Percentiles rank a stretch among this genome's conserved stretches.
Conservation (phyloP, 345 rosid species). For the Ceriops decandra region DNA sequence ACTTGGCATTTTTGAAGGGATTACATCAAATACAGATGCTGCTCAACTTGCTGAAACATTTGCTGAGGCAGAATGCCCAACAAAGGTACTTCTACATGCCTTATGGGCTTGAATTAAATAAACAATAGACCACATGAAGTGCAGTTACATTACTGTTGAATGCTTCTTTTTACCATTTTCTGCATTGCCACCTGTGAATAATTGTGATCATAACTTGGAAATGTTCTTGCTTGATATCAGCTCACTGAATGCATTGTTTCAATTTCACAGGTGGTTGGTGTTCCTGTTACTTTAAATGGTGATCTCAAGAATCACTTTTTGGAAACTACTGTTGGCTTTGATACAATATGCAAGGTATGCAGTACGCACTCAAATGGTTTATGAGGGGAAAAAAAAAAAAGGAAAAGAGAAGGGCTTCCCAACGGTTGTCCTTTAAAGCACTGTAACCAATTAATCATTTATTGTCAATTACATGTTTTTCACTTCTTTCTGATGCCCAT, state of each 20-base stretch:
- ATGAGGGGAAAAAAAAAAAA: too few species aligned
- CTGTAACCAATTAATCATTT: too few species aligned
- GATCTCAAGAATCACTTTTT: conserved; percentile 97
- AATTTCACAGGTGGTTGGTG: conserved; percentile 77
- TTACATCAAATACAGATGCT: conserved; percentile 94
- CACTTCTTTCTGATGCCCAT: not conserved
- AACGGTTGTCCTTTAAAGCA: too few species aligned
- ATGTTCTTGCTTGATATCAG: not conserved
- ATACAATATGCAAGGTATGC: conserved; percentile 90
- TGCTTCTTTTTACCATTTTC: not conserved
- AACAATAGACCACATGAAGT: not conserved
- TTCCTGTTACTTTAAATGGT: conserved; percentile 94
- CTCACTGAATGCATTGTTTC: conserved; percentile 7
- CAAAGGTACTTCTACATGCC: conserved; percentile 52
- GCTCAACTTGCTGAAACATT: conserved; percentile 98
- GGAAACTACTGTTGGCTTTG: conserved; percentile 95
- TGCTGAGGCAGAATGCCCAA: conserved; percentile 76
- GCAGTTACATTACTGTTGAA: conserved; percentile 7
- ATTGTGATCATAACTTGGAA: not conserved
- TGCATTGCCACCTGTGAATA: not conserved
- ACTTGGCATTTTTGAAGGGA: conserved; percentile 50
- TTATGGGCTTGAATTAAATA: not conserved
- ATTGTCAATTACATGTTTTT: too few species aligned
- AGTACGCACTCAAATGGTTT: not conserved
- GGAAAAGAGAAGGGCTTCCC: too few species aligned